Base-by-base conservation (phyloP, 441 rosid species). In the Erodium texanum region DNA sequence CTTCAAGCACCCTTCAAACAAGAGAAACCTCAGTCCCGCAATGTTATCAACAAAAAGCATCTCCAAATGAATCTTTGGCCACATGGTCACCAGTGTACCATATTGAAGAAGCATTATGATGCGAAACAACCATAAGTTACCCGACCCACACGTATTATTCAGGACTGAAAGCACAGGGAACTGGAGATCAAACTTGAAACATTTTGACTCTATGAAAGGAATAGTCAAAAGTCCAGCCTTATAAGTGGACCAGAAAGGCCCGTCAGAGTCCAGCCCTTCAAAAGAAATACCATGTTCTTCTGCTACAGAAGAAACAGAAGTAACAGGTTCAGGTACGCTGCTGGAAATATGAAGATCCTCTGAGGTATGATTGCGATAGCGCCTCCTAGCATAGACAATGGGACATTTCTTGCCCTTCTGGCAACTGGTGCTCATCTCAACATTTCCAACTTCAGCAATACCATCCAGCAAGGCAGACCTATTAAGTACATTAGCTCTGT, bases 41-140 rank as follows among this genome's bases (percentile, higher is more conserved):
- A 80, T 65, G 73, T 81, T 91, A 74, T 89, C 90, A 3, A 91
- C 81, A 77, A 93, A 85, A 78, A 91, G 87, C 84, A 91, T 86
- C 86, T 93, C 96, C 89, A 93, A 78, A 63, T 87, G 77, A 74
- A 88, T 84, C 75, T 73, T 82, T 72, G 96, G 97, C 96, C 95
- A 86, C 45, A 71, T 48, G 27, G 71, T 66, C 72, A 74, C 80
- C 73, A 91, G 66, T 19, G 58, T 75, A 73, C 99, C 97, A 82
- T 74, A 68, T 65, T 77, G 87, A 77, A 81, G 87, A 76, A 87
- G 79, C 43, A 79, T 19, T 0, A 79, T 54, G 64, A 76, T 72
- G 75, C 71, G 85, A 70, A 79, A 63, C 71, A 89, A 75, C 87
- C 81, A 71, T 66, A 68, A 61, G 70, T 74, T 71, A 70, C 80